These are phyloP conservation scores for Trichophyton simii DNA, from an alignment of 2,329 filamentous ascomycete genomes.

Conservation along the genomic window DNA sequence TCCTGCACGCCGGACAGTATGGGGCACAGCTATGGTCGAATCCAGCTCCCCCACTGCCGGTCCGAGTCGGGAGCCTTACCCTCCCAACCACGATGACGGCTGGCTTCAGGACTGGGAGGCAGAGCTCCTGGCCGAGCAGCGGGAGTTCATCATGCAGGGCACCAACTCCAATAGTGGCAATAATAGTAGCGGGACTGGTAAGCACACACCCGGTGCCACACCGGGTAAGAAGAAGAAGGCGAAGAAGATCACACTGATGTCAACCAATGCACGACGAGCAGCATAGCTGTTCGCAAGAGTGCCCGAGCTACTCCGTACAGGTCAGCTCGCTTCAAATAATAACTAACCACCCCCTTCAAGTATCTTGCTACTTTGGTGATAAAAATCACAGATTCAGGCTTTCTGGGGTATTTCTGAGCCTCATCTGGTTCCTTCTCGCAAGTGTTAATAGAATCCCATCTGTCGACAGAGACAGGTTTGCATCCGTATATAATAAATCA, in stretches of 20 bases:
- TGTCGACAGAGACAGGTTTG: no score
- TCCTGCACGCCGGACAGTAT: slow-evolving; percentile 64
- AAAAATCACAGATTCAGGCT: no score
- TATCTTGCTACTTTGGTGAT: no score
- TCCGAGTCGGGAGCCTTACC: slow-evolving; percentile 7
- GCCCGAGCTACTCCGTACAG: neutral
- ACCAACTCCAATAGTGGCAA: neutral
- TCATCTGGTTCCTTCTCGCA: no score
- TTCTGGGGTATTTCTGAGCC: no score
- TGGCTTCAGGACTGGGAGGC: slow-evolving; percentile 80
- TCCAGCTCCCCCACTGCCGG: slow-evolving; percentile 41
- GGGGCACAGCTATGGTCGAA: slow-evolving; percentile 67
- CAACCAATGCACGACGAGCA: slow-evolving; percentile 48
- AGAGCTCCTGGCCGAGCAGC: slow-evolving; percentile 40
- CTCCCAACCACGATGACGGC: slow-evolving; percentile 51
- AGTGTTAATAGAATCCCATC: no score
- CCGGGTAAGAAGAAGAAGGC: slow-evolving; percentile 49
- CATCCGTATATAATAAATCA: no score
- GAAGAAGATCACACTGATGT: slow-evolving; percentile 58
- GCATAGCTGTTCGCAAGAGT: slow-evolving; percentile 27
- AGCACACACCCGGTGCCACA: neutral
- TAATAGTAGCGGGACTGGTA: neutral
- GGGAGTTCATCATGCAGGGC: slow-evolving; percentile 12
- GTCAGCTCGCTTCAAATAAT: neutral
- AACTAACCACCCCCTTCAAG: neutral